A percentile compares a stretch with the other conserved stretches of the same genome.
Conservation (phyloP, 768 basidiomycete genomes). For the Termitomyces sp. region DNA sequence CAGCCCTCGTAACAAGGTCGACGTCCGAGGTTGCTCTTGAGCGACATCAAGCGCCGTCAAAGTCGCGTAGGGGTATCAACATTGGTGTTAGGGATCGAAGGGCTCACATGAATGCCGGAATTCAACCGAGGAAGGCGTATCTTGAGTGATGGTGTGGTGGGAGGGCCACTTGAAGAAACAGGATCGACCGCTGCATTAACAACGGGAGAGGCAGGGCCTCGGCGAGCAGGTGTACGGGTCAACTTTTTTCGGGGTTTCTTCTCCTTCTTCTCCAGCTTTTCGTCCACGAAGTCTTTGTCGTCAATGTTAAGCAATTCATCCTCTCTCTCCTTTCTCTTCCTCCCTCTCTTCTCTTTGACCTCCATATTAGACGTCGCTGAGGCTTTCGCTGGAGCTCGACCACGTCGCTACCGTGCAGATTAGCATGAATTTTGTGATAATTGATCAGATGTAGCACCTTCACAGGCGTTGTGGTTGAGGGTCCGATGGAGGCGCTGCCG, state of each 20-base stretch:
- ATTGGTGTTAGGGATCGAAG: slow-evolving; percentile 18
- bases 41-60: slow-evolving; percentile 5
- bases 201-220: slow-evolving; percentile 10
- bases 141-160: slow-evolving; percentile 47
- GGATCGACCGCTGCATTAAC: slow-evolving; percentile 16
- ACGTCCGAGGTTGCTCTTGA: neutral
- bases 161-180: slow-evolving; percentile 22
- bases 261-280: slow-evolving; percentile 22
- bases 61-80: slow-evolving; percentile 23
- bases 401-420: slow-evolving; percentile 10
- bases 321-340: slow-evolving; percentile 42
- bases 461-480: slow-evolving; percentile 7
- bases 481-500: slow-evolving; percentile 7
- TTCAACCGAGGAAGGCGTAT: slow-evolving; percentile 51
- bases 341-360: slow-evolving; percentile 32
- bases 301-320: slow-evolving; percentile 23
- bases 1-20: neutral
- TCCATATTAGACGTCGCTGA: slow-evolving; percentile 19
- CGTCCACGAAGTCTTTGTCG: slow-evolving; percentile 18
- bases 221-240: slow-evolving; percentile 28
- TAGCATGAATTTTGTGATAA: neutral
- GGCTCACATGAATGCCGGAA: slow-evolving; percentile 17
- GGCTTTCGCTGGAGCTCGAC: slow-evolving; percentile 25
- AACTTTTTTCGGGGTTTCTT: slow-evolving; percentile 23
- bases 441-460: slow-evolving; percentile 9